Evolutionary conservation across 1,284 basidiomycete genomes (phyloP), one percentile per base, ranked within the genome.

Genomic region (Rhodotorula sp.): DNA sequence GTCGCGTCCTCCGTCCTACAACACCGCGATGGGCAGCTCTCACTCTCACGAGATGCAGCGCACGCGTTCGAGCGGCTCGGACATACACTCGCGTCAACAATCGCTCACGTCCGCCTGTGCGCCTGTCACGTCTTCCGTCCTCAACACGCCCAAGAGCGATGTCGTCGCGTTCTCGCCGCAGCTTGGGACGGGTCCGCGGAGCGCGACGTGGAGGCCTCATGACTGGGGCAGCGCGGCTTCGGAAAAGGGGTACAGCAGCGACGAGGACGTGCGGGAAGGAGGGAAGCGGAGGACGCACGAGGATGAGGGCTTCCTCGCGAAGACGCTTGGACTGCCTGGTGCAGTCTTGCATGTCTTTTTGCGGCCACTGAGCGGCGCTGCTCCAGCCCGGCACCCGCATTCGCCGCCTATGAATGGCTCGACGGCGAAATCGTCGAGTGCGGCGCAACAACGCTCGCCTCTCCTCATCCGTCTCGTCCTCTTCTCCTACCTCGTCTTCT

Each of bases 401-500:
- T 68, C 70, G 4, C 68, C 73, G 1, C 37, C 37, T 10, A 57
- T 68, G 37, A 64, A 56, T 56, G 68, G 56, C 4, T 67, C 70
- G 4, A 28, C 64, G 2, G 24, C 57, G 22, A 67, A 67, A 37
- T 22, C 55, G 24, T 18, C 11, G 2, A 1, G 46, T 6, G 50
- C 46, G 57, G n/a, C 55, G 7, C 44, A 24, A 18, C 70, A 69
- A 44, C 63, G 71, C 2, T 70, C 69, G 34, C 71, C 73, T 9
- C 64, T 69, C 61, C 52, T 62, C 10, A 48, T 76, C 48, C 72
- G 76, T 9, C 65, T 75, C 40, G 50, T 75, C 62, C 61, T 60
- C 30, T 54, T 76, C 56, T 53, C 67, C 22, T 76, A 76, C 67
- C 67, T 76, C 64, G 51, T 70, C 68, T 76, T 76, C 62, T 73